A percentile compares a stretch with the other conserved stretches of the same genome.
These are phyloP conservation scores for Ambrosia artemisiifolia DNA, from an alignment of 129 eudicot species.

Conservation along the genomic window DNA sequence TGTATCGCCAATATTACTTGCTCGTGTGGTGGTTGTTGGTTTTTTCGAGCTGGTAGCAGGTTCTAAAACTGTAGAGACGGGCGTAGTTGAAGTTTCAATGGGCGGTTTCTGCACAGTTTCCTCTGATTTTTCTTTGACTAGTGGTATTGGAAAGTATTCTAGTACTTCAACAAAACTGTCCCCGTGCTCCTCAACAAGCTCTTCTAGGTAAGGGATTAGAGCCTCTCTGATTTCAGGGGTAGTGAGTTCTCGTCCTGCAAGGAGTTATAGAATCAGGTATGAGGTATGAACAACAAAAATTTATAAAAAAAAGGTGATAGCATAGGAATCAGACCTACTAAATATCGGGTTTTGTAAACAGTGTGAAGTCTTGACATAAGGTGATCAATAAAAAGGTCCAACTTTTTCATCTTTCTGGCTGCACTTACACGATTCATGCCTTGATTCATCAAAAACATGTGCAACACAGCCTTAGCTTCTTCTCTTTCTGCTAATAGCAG, in stretches of 20 bases:
- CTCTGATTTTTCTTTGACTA: constrained; percentile 45
- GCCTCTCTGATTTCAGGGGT: constrained; percentile 87
- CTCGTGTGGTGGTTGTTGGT: constrained; percentile 56
- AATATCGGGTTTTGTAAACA: constrained; percentile 79
- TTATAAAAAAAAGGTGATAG: neutral
- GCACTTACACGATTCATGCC: constrained; percentile 69
- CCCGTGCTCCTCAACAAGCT: constrained; percentile 66
- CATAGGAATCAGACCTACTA: constrained; percentile 72
- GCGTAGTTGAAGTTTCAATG: constrained; percentile 27
- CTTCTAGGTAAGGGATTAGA: constrained; percentile 72
- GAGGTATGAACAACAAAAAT: neutral
- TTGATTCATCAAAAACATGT: constrained; percentile 77
- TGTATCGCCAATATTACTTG: constrained; percentile 43
- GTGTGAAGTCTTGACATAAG: constrained; percentile 80
- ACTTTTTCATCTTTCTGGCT: constrained; percentile 74
- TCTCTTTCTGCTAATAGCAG: constrained; percentile 81
- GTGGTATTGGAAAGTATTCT: constrained; percentile 65
- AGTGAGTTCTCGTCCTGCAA: constrained; percentile 88
- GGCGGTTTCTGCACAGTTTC: constrained; percentile 35
- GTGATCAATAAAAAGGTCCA: constrained; percentile 82
- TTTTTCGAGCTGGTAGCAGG: constrained; percentile 39
- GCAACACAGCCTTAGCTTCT: constrained; percentile 92
- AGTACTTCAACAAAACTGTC: constrained; percentile 52
- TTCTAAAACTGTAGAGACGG: constrained; percentile 28
- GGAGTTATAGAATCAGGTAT: neutral